A percentile compares a stretch with the other conserved stretches of the same genome.
phyloP scores from a whole-genome alignment of 164 flowering plant species.

The Chimonanthus praecox region DNA sequence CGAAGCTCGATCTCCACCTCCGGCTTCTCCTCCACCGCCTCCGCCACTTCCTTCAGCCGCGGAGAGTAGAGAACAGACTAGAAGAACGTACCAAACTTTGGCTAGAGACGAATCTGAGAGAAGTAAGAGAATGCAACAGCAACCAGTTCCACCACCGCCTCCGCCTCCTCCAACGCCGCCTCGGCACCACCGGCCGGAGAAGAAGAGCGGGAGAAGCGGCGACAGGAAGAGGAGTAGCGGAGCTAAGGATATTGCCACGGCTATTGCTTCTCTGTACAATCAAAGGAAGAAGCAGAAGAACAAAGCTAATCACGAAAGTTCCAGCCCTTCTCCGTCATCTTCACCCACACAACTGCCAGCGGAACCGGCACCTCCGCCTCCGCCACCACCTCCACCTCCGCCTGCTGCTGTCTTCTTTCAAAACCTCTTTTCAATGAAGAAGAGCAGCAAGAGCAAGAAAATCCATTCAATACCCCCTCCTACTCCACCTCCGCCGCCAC shows the following conservation, averaged over 20 bases:
- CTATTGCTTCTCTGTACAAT: constrained; percentile 45
- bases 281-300: constrained; percentile 46
- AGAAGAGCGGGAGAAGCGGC: constrained; percentile 20
- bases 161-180: constrained; percentile 8
- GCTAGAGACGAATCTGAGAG: not conserved
- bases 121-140: not conserved
- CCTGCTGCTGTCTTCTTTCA: constrained; percentile 34
- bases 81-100: constrained; percentile 17
- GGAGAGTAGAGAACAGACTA: constrained; percentile 8
- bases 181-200: constrained; percentile 7
- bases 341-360: not conserved
- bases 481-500: constrained; percentile 44
- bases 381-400: constrained; percentile 43
- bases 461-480: constrained; percentile 28
- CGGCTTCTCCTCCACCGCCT: constrained; percentile 16
- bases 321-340: constrained; percentile 9
- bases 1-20: constrained; percentile 4
- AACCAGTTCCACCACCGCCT: not conserved
- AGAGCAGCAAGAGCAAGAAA: constrained; percentile 22
- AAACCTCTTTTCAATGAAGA: constrained; percentile 25
- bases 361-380: constrained; percentile 24
- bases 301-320: constrained; percentile 21
- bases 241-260: constrained; percentile 55
- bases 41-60: not conserved
- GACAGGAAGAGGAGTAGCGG: constrained; percentile 43